Conservation (phyloP, 768 basidiomycete species). For the Wakefieldia striispora region DNA sequence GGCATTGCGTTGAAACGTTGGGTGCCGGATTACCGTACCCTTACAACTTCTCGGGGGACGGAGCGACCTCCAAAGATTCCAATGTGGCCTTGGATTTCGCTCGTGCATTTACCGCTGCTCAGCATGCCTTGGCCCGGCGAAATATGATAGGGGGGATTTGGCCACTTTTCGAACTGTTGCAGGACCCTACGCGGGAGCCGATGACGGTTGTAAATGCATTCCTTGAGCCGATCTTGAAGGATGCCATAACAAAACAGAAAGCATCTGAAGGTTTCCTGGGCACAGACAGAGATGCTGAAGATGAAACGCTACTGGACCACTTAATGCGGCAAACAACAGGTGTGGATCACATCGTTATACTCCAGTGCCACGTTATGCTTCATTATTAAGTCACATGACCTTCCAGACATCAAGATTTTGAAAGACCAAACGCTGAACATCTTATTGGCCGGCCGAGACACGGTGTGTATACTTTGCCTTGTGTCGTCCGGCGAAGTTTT, state of each 20-base stretch:
- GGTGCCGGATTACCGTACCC: constrained; percentile 38
- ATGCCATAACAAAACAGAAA: constrained; percentile 31
- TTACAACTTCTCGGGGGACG: constrained; percentile 16
- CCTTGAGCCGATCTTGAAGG: constrained; percentile 39
- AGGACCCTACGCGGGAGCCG: constrained; percentile 28
- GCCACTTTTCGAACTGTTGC: constrained; percentile 40
- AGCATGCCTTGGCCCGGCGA: constrained; percentile 30
- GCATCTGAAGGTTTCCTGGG: constrained; percentile 1
- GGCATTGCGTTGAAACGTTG: constrained; percentile 41
- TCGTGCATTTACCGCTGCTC: constrained; percentile 35
- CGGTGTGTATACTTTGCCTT: constrained; percentile 25
- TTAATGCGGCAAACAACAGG: constrained; percentile 39
- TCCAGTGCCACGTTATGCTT: not conserved
- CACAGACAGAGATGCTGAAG: constrained; percentile 18
- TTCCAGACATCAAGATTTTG: constrained; percentile 31
- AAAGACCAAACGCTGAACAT: constrained; percentile 44
- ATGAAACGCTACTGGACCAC: constrained; percentile 42
- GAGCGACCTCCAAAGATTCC: constrained; percentile 6
- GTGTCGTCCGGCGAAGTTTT: not conserved
- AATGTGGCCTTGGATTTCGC: constrained; percentile 29
- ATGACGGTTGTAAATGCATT: constrained; percentile 40
- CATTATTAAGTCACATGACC: not conserved
- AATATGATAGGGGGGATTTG: constrained; percentile 33
- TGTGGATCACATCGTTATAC: constrained; percentile 6
- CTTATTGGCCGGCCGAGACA: constrained; percentile 45